Base-by-base conservation (phyloP, 768 basidiomycete species). In the Mycena metata region DNA sequence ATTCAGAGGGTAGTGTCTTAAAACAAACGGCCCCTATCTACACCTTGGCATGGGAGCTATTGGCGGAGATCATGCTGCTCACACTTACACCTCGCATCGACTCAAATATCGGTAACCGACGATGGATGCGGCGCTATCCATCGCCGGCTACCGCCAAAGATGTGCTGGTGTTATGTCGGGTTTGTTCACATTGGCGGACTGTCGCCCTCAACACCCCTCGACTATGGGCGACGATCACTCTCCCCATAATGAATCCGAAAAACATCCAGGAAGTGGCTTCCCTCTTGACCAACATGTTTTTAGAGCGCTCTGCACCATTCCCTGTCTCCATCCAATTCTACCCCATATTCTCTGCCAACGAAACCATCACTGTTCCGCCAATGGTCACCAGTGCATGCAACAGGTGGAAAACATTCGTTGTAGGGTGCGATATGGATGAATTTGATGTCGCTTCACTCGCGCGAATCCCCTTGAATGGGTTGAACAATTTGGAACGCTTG, bases 251-350 rank as follows among this genome's bases (percentile, higher is more conserved):
- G 39, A 10, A 39, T 10, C 11, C 39, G 11, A 39, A 10, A 10
- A 15, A 2, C 2, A 4, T 15, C 3, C 15, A 2, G 39, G 39
- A 54, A 39, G 6, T 26, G 45, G 17, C 52, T 17, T 16, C 19
- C 4, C 10, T n/a, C 5, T 10, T n/a, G 21, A 68, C 66, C 9
- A 12, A 45, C 7, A 39, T 49, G 45, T 68, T 68, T 45, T 21
- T 68, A 33, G 52, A 68, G 24, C 66, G 55, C 12, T 68, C 66
- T 21, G 60, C 42, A 5, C 66, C 30, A 35, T 16, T 55, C 1
- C 63, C 54, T 13, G 24, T 61, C 36, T 42, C 45, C 43, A 17
- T 62, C n/a, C 1, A 12, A 23, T 15, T 68, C 17, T 7, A 23
- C 10, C 12, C 45, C 21, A 10, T 50, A 9, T 12, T 45, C 49